phyloP scores from a whole-genome alignment of 2,329 filamentous ascomycete genomes.

The Exophiala sideris region DNA sequence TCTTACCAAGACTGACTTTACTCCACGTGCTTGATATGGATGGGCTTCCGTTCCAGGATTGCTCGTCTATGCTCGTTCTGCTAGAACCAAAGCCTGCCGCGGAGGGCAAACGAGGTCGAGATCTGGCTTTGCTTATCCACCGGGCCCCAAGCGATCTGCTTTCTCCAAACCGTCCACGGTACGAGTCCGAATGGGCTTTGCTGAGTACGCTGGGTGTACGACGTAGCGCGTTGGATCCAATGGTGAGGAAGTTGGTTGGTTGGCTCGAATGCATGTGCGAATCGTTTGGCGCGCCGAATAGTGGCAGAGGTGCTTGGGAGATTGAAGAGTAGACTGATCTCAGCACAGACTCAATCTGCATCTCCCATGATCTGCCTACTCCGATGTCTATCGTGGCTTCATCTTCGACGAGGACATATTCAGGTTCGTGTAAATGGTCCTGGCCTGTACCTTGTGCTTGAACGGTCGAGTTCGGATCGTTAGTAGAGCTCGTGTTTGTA shows the following conservation, averaged over 20 bases:
- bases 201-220: conserved; percentile 87
- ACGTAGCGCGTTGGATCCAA: conserved; percentile 65
- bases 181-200: conserved; percentile 83
- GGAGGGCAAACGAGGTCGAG: conserved; percentile 70
- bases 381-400: conserved; percentile 73
- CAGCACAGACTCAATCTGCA: conserved; percentile 82
- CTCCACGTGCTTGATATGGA: conserved; percentile 92
- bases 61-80: conserved; percentile 89
- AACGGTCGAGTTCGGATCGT: conserved; percentile 2
- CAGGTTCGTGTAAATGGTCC: conserved; percentile 29
- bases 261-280: conserved; percentile 31
- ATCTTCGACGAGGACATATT: conserved; percentile 35
- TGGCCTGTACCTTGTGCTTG: conserved; percentile 26
- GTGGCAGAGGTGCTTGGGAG: conserved; percentile 76
- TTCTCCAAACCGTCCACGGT: conserved; percentile 66
- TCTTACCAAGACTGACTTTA: conserved; percentile 86
- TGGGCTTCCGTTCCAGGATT: conserved; percentile 86
- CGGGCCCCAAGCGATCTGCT: conserved; percentile 61
- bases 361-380: conserved; percentile 75
- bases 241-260: conserved; percentile 65
- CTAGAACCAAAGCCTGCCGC: conserved; percentile 83
- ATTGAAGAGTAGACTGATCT: conserved; percentile 92
- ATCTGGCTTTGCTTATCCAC: conserved; percentile 84
- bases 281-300: conserved; percentile 60
- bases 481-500: conserved; percentile 5